Conservation (phyloP, 345 rosid genomes). For the Streptanthus diversifolius region DNA sequence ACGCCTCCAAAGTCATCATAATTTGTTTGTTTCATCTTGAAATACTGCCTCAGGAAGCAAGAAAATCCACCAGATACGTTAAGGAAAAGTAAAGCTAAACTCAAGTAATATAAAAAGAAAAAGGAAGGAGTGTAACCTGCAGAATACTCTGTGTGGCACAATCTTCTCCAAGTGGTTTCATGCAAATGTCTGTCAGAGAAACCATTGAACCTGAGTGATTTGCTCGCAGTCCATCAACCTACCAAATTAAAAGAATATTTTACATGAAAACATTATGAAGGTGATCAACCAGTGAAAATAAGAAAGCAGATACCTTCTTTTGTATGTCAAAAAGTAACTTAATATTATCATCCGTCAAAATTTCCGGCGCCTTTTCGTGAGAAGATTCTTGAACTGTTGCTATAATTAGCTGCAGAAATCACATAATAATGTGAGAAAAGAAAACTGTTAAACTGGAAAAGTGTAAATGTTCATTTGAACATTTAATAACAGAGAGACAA, state of each 20-base stretch:
- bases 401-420: slow-evolving; percentile 65
- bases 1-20: slow-evolving; percentile 66
- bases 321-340: slow-evolving; percentile 92
- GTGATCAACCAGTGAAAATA: neutral
- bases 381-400: slow-evolving; percentile 61
- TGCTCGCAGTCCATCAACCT: slow-evolving; percentile 83
- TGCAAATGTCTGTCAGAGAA: slow-evolving; percentile 84
- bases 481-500: slow-evolving; percentile 2
- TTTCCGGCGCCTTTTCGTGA: slow-evolving; percentile 54
- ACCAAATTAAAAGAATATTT: slow-evolving; percentile 24
- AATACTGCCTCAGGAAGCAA: slow-evolving; percentile 52
- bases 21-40: slow-evolving; percentile 77
- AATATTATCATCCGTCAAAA: slow-evolving; percentile 78
- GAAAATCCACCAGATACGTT: slow-evolving; percentile 13
- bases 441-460: neutral
- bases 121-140: slow-evolving; percentile 51
- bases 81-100: slow-evolving; percentile 1
- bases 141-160: slow-evolving; percentile 94
- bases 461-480: too few relatives aligned
- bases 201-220: slow-evolving; percentile 77
- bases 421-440: neutral
- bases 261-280: neutral
- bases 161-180: slow-evolving; percentile 93
- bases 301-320: slow-evolving; percentile 59
- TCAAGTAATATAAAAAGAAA: neutral